Evolutionary conservation across 305 asterid genomes (phyloP).

Genomic region (Euphrasia arctica): DNA sequence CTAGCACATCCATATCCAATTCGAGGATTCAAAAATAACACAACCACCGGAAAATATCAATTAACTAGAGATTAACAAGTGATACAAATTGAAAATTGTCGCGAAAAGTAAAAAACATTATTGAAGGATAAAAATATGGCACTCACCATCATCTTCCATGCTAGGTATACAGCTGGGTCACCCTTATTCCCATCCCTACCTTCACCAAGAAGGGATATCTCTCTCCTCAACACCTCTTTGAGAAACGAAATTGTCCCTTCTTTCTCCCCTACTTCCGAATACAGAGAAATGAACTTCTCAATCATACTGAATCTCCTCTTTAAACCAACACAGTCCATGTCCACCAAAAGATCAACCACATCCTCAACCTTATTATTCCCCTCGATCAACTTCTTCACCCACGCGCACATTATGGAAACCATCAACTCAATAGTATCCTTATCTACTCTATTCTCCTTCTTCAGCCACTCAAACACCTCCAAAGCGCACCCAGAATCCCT

Average conservation of each 20-base stretch:
- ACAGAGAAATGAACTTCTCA: conserved; percentile 85
- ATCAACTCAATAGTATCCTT: conserved; percentile 94
- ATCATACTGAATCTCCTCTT: conserved; percentile 81
- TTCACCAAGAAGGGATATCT: conserved; percentile 41
- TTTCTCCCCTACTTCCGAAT: conserved; percentile 78
- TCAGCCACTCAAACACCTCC: conserved; percentile 95
- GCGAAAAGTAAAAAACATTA: conserved; percentile 11
- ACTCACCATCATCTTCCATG: conserved; percentile 99
- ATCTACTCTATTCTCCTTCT: conserved; percentile 90
- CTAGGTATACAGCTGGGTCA: conserved; percentile 88
- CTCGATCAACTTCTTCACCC: conserved; percentile 86
- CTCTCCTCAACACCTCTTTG: conserved; percentile 78
- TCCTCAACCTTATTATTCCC: conserved; percentile 56
- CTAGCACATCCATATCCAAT: background rate
- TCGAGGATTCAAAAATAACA: conserved; percentile 10
- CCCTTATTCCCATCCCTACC: conserved; percentile 59
- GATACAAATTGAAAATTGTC: conserved; percentile 6
- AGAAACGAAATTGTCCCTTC: conserved; percentile 59
- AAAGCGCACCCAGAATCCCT: conserved; percentile 97
- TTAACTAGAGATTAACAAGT: conserved; percentile 1
- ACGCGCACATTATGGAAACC: conserved; percentile 92
- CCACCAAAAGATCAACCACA: conserved; percentile 85
- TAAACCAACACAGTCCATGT: conserved; percentile 94
- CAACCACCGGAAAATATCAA: conserved; percentile 11
- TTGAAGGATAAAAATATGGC: conserved; percentile 3